Evolutionary conservation across 139 green algal genomes (phyloP).

Genomic region (Marvania coccoides): DNA sequence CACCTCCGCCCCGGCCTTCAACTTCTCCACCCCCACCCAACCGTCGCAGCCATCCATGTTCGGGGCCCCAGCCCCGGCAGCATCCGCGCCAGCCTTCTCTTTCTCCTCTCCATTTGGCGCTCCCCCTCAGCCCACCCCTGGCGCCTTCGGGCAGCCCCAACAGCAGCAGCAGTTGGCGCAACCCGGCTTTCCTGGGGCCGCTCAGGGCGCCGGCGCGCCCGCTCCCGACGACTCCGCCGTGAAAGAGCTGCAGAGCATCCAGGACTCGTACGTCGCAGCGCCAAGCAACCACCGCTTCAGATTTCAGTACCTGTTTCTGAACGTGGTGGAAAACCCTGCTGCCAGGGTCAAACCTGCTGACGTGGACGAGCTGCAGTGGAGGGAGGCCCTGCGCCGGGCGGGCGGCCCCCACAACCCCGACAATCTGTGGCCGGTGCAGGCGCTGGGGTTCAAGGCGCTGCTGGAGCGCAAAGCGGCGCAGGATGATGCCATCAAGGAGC

Average conservation of each 20-base stretch:
- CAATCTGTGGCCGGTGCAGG: slow-evolving; percentile 62
- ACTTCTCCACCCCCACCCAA: not conserved
- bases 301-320: slow-evolving; percentile 65
- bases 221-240: slow-evolving; percentile 23
- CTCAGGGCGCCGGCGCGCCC: not conserved
- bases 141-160: not conserved
- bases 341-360: slow-evolving; percentile 45
- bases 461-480: slow-evolving; percentile 32
- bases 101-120: not conserved
- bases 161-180: not conserved
- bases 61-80: not conserved
- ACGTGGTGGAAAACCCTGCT: slow-evolving; percentile 54
- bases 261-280: slow-evolving; percentile 22
- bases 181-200: not conserved
- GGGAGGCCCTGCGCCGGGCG: slow-evolving; percentile 51
- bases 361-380: slow-evolving; percentile 68
- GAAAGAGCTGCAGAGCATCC: slow-evolving; percentile 36
- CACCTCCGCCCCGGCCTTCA: not conserved
- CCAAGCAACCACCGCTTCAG: slow-evolving; percentile 29
- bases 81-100: not conserved
- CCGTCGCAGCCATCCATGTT: slow-evolving; percentile 12
- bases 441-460: slow-evolving; percentile 58
- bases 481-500: slow-evolving; percentile 34
- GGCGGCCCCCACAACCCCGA: slow-evolving; percentile 51
- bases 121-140: not conserved